Conservation (phyloP, 1,139 yeast genomes). For the Suhomyces ambrosiae region DNA sequence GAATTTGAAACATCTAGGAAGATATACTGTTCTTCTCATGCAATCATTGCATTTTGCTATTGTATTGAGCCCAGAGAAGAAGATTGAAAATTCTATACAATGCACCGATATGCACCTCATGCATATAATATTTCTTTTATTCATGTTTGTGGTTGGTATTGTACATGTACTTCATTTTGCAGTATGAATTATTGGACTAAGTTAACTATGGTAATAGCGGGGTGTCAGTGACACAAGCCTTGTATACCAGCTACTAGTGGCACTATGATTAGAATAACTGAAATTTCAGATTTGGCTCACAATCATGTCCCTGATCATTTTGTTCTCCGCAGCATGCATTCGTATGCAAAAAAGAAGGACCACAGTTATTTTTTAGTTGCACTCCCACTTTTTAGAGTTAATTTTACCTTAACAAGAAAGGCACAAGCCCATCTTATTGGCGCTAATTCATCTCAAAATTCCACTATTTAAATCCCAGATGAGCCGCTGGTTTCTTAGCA, state of each 20-base stretch:
- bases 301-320: too few species aligned
- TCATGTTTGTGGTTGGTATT: neutral
- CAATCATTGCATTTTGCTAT: neutral
- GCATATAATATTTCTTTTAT: neutral
- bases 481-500: neutral
- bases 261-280: too few species aligned
- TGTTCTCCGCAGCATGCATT: neutral
- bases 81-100: neutral
- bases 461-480: conserved; percentile 1
- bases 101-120: neutral
- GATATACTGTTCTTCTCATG: neutral
- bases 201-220: neutral
- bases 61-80: conserved; percentile 2
- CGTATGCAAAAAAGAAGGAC: neutral
- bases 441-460: neutral
- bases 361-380: neutral
- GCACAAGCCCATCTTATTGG: neutral
- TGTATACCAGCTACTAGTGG: too few species aligned
- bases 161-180: neutral
- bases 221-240: too few species aligned
- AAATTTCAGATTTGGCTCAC: too few species aligned
- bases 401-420: neutral
- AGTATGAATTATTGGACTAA: too few species aligned
- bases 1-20: neutral
- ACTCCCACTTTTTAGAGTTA: neutral